phyloP scores from a whole-genome alignment of 345 rosid species.

The Eucalyptus rudis region DNA sequence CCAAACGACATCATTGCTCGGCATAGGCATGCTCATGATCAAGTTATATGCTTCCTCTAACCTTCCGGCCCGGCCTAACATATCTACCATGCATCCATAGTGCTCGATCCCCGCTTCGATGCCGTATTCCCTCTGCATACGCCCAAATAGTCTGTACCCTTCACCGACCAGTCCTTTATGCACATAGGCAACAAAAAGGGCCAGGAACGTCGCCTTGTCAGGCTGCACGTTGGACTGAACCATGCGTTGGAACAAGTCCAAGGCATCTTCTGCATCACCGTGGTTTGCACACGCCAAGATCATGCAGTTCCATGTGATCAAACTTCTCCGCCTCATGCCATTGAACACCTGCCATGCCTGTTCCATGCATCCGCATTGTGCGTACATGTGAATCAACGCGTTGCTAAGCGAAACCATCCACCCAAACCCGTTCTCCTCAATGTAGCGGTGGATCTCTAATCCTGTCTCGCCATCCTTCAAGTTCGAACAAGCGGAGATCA shows the following conservation, averaged over 20 bases:
- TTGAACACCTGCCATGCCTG: constrained; percentile 9
- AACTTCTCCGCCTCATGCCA: constrained; percentile 7
- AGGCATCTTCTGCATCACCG: constrained; percentile 4
- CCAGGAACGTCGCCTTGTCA: constrained; percentile 8
- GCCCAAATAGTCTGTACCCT: constrained; percentile 4
- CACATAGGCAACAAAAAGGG: constrained; percentile 4
- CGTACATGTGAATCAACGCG: constrained; percentile 20
- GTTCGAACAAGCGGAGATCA: constrained; percentile 2
- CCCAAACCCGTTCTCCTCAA: constrained; percentile 8
- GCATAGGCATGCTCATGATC: background rate
- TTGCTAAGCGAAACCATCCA: constrained; percentile 22
- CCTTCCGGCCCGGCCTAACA: background rate
- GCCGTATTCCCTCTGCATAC: background rate
- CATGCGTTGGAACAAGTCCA: background rate
- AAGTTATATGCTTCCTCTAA: background rate
- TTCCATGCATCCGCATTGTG: constrained; percentile 14
- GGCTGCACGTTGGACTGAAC: constrained; percentile 4
- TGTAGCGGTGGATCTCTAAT: constrained; percentile 1
- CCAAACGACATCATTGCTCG: background rate
- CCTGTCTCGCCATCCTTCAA: background rate
- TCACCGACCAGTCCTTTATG: constrained; percentile 14
- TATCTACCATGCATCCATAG: background rate
- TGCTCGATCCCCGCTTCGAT: background rate
- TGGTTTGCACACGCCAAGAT: constrained; percentile 15
- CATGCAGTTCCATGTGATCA: constrained; percentile 23